phyloP scores from a whole-genome alignment of 345 rosid species.

The Luvunga scandens region DNA sequence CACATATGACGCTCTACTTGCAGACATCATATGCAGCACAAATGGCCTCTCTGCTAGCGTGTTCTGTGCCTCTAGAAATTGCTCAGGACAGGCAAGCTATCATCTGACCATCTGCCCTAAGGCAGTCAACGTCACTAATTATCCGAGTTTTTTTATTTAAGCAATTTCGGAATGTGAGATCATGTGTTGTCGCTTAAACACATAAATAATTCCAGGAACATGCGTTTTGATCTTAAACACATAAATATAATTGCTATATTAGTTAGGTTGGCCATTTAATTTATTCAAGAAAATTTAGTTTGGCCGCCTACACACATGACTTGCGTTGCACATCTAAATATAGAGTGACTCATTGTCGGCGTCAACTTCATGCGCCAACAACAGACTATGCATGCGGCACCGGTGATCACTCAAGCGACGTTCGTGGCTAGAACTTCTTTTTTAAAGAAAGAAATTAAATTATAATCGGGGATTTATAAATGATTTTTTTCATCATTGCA shows the following conservation, averaged over 20 bases:
- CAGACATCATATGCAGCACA: neutral
- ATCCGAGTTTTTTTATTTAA: too few species aligned
- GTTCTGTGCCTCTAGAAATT: neutral
- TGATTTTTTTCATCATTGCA: too few species aligned
- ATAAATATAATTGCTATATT: too few species aligned
- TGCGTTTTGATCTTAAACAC: neutral
- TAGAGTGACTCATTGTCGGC: neutral
- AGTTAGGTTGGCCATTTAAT: neutral
- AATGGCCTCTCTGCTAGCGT: neutral
- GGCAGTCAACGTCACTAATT: neutral
- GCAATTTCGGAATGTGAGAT: neutral
- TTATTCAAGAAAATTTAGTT: neutral
- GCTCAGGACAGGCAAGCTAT: neutral
- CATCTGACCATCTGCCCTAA: neutral
- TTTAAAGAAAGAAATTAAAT: too few species aligned
- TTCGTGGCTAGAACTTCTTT: neutral
- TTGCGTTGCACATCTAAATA: neutral
- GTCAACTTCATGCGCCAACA: constrained; percentile 2
- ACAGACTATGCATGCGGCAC: constrained; percentile 6
- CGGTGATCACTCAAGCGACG: neutral
- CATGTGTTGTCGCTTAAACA: neutral
- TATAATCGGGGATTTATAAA: neutral
- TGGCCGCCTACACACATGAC: neutral
- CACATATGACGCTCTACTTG: neutral
- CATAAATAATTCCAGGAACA: neutral